Base-by-base conservation (phyloP, 2,329 filamentous ascomycete species). In the Teratosphaeria gauchensis region DNA sequence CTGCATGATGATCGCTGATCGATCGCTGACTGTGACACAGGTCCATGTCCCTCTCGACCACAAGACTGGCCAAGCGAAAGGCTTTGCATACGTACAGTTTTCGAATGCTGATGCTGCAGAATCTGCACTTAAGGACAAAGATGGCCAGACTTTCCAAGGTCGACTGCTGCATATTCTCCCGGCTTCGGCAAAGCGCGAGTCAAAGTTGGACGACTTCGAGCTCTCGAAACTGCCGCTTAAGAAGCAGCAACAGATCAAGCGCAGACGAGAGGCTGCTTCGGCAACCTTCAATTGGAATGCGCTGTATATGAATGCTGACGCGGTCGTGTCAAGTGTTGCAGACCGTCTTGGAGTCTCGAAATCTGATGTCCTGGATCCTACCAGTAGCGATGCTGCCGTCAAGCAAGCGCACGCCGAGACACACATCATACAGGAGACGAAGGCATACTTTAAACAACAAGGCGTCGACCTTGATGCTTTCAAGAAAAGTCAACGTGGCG, bases 401-500 rank as follows among this genome's bases (percentile, higher is more conserved):
- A 96, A 95, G 78, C 94, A 97, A 78, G 94, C 94, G 9, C 88
- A 96, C 73, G 94, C 92, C 51, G 94, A 99, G 78, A 97, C 92
- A 24, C 88, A 94, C 63, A 84, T 96, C 65, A 97, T 99, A 59
- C 90, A 96, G 75, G 94, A 97, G 73, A 96, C 91, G 1, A 97
- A 96, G 74, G 80, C 87, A 9, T 99, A 95, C 75, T 96, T 99
- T 70, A 80, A 82, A 56, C 82, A 87, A 52, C 90, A 96, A 64
- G 92, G 92, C 38, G 89, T 97, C 24, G 90, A 97, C 73, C 80
- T 99, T 53, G 87, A 96, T 63, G 88, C 92, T 11, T 97, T 99
- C 78, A 94, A 92, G 73, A 85, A 83, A 58, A 84, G 85, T 61
- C 85, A 90, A 71, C 86, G 92, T 69, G 92, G 92, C 61, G 92